Conservation (phyloP, 352 stramenopile species). For the Blastocystis sp. region DNA sequence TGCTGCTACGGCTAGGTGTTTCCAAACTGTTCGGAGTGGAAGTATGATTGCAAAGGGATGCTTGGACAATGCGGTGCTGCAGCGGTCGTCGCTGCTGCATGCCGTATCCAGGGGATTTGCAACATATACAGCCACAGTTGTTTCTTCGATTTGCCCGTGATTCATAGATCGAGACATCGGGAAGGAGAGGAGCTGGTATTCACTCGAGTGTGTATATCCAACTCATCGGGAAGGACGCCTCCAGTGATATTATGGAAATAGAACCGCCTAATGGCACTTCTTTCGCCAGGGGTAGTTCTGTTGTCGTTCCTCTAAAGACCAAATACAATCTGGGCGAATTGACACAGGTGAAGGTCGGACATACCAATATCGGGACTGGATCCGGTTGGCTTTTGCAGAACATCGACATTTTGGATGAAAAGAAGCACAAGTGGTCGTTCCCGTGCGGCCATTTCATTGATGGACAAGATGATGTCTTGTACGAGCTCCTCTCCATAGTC, state of each 20-base stretch:
- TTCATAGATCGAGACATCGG: conserved; percentile 63
- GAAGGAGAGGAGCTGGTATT: conserved; percentile 61
- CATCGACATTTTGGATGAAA: conserved; percentile 45
- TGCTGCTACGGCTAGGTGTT: not conserved
- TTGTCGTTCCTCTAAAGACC: conserved; percentile 46
- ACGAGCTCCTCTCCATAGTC: not conserved
- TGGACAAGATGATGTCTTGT: conserved; percentile 55
- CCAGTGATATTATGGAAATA: conserved; percentile 66
- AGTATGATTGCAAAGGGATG: not conserved
- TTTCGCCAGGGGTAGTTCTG: conserved; percentile 50
- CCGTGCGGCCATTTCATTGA: conserved; percentile 66
- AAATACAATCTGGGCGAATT: conserved; percentile 56
- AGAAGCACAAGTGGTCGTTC: conserved; percentile 39
- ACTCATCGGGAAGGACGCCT: conserved; percentile 57
- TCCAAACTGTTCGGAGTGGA: not conserved
- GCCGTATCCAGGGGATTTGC: not conserved
- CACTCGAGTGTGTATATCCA: conserved; percentile 66
- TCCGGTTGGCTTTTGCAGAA: conserved; percentile 60
- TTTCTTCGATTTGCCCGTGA: not conserved
- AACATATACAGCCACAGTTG: conserved; percentile 61
- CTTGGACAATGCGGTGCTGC: not conserved
- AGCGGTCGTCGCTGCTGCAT: not conserved
- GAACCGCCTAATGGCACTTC: conserved; percentile 40
- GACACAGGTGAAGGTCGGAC: conserved; percentile 50
- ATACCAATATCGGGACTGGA: conserved; percentile 59